Base-by-base conservation (phyloP, 1,284 basidiomycete species). In the Malassezia dermatis region DNA sequence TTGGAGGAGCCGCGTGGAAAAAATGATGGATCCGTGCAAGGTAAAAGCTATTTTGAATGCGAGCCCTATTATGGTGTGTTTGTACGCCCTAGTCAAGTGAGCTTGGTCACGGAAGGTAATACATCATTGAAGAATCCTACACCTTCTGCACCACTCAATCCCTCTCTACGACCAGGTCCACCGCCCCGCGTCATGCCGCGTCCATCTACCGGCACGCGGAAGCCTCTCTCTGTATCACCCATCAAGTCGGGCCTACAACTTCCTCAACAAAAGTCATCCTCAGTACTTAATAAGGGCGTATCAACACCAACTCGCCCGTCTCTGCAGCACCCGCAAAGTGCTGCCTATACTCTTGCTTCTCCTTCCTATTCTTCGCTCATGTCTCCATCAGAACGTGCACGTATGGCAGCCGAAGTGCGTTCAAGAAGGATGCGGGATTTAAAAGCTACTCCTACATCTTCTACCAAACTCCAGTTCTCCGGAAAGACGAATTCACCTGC, bases 1-100 rank as follows among this genome's bases (percentile, higher is more conserved):
- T 82, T 98, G 51, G 82, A 76, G 52, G 64, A 69, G 65, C 71
- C 48, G 4, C 85, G 83, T 41, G 94, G 94, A 35, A 96, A 96
- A 83, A 98, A 99, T 78, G 86, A 98, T 68, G 94, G 94, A 1
- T 81, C 83, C 1, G 87, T 99, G 0, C 80, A 85, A 45, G 90
- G 86, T 26, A 79, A 84, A 54, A 67, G 77, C 8, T 99, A 98
- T 78, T 98, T 99, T 75, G 80, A 79, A 15, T 93, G 89, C 77
- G 80, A 81, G 64, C 79, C 81, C 49, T 79, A 80, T 32, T 79
- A 87, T 75, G 94, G 94, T 42, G 86, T 96, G 37, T 98, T 99
- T 75, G 86, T 96, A 4, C 80, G 89, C 21, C 83, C 86, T 0
- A 86, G 85, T 70, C 88, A 91, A 75, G 86, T 96, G 57, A 87